Base-by-base conservation (phyloP, 176 grass and related monocot species). In the Paspalum notatum region DNA sequence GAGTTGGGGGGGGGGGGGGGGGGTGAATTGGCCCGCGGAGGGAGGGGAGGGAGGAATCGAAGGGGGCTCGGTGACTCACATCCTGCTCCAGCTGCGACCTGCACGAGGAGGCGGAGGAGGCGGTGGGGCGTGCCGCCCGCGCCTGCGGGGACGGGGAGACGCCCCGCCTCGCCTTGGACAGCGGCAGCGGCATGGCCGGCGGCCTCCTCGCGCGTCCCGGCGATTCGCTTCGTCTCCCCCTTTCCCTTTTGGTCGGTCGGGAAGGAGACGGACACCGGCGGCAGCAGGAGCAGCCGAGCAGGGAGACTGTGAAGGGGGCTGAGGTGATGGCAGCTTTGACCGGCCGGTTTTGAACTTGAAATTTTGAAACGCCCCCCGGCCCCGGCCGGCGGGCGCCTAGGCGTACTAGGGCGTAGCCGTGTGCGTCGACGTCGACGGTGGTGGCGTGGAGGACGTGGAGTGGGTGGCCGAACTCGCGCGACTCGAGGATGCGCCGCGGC, bases 71-170 rank as follows among this genome's bases (percentile, higher is more conserved):
- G 6, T n/a, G 8, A 77, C 87, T 90, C 80, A 97, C 94, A 52
- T 94, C 94, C 66, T 90, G 85, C 76, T 97, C 87, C 32, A 97
- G 94, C 82, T 87, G 95, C 66, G 80, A 42, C 65, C 89, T 83
- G 73, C 79, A 82, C 9, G 89, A 76, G 45, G 83, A 63, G 22
- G 89, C 76, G 45, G 83, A 63, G 22, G 53, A 9, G 2, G 80
- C 22, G 59, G 55, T 2, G 12, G 25, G 32, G 22, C 25, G 66
- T 1, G 37, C 32, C 5, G 61, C 47, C 17, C 44, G 22, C 56
- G 27, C 65, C 53, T 32, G 25, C 72, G 63, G 43, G 43, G 70
- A 55, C 21, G 83, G 50, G 24, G 85, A 70, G 78, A 46, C 71
- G 43, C 81, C 85, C 71, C 38, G 82, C 50, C 77, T 82, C 44